Percentiles rank a stretch among this genome's conserved stretches.
Conservation (phyloP, 2,329 filamentous ascomycete species). For the Arthroderma uncinatum region DNA sequence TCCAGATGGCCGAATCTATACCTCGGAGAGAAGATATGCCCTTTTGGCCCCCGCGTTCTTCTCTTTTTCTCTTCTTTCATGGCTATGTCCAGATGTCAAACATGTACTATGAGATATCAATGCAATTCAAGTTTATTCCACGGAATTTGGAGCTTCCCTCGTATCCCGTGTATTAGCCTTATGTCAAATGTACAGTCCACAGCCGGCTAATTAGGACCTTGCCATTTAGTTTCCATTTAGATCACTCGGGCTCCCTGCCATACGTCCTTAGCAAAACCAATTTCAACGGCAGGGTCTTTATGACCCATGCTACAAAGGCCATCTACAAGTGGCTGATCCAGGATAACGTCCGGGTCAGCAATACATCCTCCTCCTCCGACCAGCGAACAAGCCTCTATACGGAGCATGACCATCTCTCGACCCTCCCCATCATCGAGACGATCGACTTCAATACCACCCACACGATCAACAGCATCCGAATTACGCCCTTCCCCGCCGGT, state of each 20-base stretch:
- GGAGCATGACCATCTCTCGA: constrained; percentile 87
- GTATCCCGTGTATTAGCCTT: background rate
- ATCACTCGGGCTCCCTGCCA: constrained; percentile 95
- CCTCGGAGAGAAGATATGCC: background rate
- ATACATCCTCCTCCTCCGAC: constrained; percentile 51
- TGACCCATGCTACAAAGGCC: constrained; percentile 98
- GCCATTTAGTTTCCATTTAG: constrained; percentile 74
- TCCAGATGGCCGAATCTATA: background rate
- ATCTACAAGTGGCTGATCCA: constrained; percentile 99
- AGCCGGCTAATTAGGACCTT: background rate
- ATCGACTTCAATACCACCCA: constrained; percentile 98
- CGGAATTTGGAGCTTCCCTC: background rate
- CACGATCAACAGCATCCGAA: constrained; percentile 88
- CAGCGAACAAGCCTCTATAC: constrained; percentile 67
- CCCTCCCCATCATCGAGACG: constrained; percentile 86
- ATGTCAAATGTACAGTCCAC: background rate
- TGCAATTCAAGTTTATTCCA: background rate
- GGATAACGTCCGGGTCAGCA: constrained; percentile 85
- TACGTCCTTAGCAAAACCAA: constrained; percentile 98
- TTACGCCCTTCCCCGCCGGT: constrained; percentile 92
- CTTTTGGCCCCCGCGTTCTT: background rate
- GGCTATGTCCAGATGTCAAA: too few species aligned
- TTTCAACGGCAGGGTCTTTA: constrained; percentile 92
- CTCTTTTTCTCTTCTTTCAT: background rate
- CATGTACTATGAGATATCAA: constrained; percentile 7